phyloP scores from a whole-genome alignment of 1,284 basidiomycete genomes.

The Heterobasidion parviporum region DNA sequence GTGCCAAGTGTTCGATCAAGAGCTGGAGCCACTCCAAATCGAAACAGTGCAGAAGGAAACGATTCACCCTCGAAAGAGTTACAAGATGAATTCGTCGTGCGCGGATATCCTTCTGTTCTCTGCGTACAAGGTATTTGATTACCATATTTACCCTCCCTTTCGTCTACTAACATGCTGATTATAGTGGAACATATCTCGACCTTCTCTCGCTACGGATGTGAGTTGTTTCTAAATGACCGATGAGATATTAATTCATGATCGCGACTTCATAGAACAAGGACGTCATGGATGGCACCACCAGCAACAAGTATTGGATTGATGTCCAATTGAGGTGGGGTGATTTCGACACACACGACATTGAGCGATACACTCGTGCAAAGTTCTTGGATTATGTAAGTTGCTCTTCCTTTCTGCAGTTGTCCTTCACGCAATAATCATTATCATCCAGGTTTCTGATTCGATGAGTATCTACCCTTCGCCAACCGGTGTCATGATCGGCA shows the following conservation, averaged over 20 bases:
- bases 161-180: conserved; percentile 9
- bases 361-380: conserved; percentile 95
- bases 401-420: background rate
- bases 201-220: conserved; percentile 92
- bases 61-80: conserved; percentile 98
- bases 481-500: conserved; percentile 96
- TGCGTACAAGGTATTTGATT: conserved; percentile 65
- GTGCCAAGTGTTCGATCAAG: conserved; percentile 99
- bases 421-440: conserved; percentile 5
- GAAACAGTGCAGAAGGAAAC: conserved; percentile 99
- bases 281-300: conserved; percentile 92
- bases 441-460: conserved; percentile 72
- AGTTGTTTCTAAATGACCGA: conserved; percentile 18
- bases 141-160: background rate
- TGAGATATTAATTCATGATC: conserved; percentile 6
- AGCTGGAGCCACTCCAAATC: conserved; percentile 95
- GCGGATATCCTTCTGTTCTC: conserved; percentile 98
- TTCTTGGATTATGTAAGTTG: conserved; percentile 85
- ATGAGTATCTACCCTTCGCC: conserved; percentile 99
- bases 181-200: conserved; percentile 95
- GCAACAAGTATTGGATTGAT: conserved; percentile 99
- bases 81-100: conserved; percentile 99
- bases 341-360: conserved; percentile 98
- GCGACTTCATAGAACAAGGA: conserved; percentile 67
- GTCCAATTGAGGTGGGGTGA: conserved; percentile 98